Percentiles rank a stretch among this genome's conserved stretches.
phyloP scores from a whole-genome alignment of 805 yeast species.

The Cyberlindnera euphorbiiphila region DNA sequence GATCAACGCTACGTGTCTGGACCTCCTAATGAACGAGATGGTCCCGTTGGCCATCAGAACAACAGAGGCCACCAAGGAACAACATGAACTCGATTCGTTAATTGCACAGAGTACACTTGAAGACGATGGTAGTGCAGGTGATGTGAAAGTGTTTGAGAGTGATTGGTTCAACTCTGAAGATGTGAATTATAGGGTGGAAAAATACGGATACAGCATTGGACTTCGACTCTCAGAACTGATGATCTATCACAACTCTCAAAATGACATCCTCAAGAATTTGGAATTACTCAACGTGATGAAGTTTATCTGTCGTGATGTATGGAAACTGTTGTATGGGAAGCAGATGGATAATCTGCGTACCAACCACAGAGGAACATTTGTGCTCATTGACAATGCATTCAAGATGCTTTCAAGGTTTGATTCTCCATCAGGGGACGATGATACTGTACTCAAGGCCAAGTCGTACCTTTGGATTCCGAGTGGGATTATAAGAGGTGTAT shows the following conservation, averaged over 20 bases:
- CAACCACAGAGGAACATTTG: conserved; percentile 83
- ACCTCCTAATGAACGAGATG: conserved; percentile 68
- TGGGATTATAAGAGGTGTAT: conserved; percentile 71
- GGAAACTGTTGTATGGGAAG: conserved; percentile 76
- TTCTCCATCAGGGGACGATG: conserved; percentile 40
- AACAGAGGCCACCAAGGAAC: conserved; percentile 39
- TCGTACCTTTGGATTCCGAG: conserved; percentile 66
- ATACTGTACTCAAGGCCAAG: conserved; percentile 41
- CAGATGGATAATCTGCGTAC: conserved; percentile 92
- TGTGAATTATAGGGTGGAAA: conserved; percentile 57
- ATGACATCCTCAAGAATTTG: conserved; percentile 43
- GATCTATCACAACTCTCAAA: conserved; percentile 44
- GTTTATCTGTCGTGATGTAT: conserved; percentile 86
- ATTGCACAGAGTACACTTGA: conserved; percentile 15
- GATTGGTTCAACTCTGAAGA: conserved; percentile 40
- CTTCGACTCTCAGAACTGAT: conserved; percentile 47
- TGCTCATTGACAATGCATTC: conserved; percentile 66
- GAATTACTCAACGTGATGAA: conserved; percentile 84
- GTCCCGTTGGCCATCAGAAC: conserved; percentile 70
- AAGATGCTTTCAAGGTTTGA: conserved; percentile 49
- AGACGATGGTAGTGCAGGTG: conserved; percentile 36
- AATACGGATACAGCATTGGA: conserved; percentile 70
- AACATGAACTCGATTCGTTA: conserved; percentile 11
- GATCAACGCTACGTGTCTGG: conserved; percentile 55
- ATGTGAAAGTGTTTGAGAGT: conserved; percentile 37